Evolutionary conservation across 2,329 filamentous ascomycete species (phyloP).

Genomic region (Zymoseptoria brevis): DNA sequence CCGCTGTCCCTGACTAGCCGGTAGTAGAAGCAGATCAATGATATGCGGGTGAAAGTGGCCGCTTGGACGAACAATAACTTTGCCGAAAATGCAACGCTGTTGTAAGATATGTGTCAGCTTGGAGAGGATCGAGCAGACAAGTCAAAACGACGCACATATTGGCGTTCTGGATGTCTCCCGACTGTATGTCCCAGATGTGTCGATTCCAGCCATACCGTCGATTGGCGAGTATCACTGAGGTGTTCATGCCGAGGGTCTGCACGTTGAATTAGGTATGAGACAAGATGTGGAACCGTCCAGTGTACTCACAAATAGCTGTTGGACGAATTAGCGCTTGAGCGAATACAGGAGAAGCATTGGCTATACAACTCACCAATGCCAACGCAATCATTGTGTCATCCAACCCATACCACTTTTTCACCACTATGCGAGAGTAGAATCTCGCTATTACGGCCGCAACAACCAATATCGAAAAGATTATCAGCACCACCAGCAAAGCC

Average conservation of each 20-base stretch:
- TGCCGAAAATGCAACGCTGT: slow-evolving; percentile 35
- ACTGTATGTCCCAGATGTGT: slow-evolving; percentile 37
- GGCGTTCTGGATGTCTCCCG: not conserved
- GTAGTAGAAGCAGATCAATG: slow-evolving; percentile 41
- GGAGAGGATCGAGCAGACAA: not conserved
- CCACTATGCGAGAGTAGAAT: slow-evolving; percentile 33
- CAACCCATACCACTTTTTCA: slow-evolving; percentile 37
- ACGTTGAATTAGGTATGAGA: not conserved
- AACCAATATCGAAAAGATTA: slow-evolving; percentile 33
- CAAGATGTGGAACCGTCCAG: not conserved
- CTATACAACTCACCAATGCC: slow-evolving; percentile 29
- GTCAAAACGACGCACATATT: not conserved
- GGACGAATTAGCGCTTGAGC: not conserved
- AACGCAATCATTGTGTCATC: slow-evolving; percentile 37
- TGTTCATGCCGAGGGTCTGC: slow-evolving; percentile 31
- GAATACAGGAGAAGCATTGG: not conserved
- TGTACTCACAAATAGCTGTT: not conserved
- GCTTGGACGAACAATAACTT: slow-evolving; percentile 37
- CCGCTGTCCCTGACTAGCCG: slow-evolving; percentile 36
- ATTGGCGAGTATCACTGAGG: slow-evolving; percentile 36
- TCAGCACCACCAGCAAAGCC: slow-evolving; percentile 34
- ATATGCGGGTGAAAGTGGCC: slow-evolving; percentile 37
- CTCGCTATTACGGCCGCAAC: slow-evolving; percentile 31
- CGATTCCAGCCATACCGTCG: slow-evolving; percentile 35
- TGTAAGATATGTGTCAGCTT: not conserved